Base-by-base conservation (phyloP, 2,329 filamentous ascomycete species). In the Dothiorella sarmentorum region DNA sequence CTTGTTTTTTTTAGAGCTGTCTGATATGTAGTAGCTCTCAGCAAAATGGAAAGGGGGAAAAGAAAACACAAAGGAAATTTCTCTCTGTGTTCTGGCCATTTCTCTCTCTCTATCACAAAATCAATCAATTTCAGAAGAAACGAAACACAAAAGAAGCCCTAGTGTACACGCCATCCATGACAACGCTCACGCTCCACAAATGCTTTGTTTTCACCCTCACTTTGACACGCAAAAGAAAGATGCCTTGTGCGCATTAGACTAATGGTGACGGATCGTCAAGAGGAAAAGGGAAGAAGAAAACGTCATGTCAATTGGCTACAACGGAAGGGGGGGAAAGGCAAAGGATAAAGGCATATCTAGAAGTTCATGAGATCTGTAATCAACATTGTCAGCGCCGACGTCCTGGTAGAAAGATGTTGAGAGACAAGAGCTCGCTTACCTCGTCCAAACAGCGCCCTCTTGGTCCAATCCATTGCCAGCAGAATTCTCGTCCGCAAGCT, bases 391-490 rank as follows among this genome's bases (percentile, higher is more conserved):
- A 58, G 52, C 33, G 7, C 49, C n/a, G 20, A 37, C 20, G 11
- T 22, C 15, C 29, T 7, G 18, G n/a, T n/a, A 58, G 47, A 15
- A 42, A 55, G 43, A 17, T 15, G 17, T 11, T 37, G 17, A 15
- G 22, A 3, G 10, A 29, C 6, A 7, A 9, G 18, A n/a, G 29
- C 56, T 44, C 59, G 79, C 87, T 78, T 76, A 97, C 93, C 94
- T 86, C 94, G 83, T 65, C 94, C 94, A 78, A 99, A 99, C 20
- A 99, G 75, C 11, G 91, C 90, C 71, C 95, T 83, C 84, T 97
- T 99, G n/a, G 85, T 87, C 94, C 94, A 99, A 73, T 99, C 94
- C 94, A 99, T 97, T 17, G 91, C 91, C 74, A 99, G 80, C 68
- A 99, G 75, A 63, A 91, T 84, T 62, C 93, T 84, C 24, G 94